These are phyloP conservation scores for Geotrichum cucujoidarum DNA, from an alignment of 1,139 yeast genomes.

Conservation along the genomic window DNA sequence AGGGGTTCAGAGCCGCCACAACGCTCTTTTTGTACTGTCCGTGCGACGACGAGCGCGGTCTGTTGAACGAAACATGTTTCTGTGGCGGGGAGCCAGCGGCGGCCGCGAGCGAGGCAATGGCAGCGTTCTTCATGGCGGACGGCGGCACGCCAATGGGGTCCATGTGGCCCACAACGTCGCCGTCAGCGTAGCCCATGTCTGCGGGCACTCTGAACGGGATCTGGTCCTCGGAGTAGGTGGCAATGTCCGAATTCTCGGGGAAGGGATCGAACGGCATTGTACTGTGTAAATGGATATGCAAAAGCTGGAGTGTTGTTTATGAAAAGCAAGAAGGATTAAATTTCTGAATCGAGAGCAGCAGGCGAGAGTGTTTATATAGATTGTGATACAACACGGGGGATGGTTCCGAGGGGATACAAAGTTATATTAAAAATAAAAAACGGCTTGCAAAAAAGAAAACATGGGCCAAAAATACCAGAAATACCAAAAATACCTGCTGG, in stretches of 20 bases:
- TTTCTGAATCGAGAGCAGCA: too few relatives aligned
- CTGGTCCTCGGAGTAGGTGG: constrained; percentile 3
- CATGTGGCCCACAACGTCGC: constrained; percentile 5
- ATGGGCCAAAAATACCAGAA: too few relatives aligned
- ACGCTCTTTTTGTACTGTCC: background rate
- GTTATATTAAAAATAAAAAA: too few relatives aligned
- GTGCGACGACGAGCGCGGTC: background rate
- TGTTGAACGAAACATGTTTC: background rate
- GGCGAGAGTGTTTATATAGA: too few relatives aligned
- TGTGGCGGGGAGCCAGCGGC: background rate
- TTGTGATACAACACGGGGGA: too few relatives aligned
- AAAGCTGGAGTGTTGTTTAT: too few relatives aligned
- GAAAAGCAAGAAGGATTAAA: too few relatives aligned
- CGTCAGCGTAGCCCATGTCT: constrained; percentile 1
- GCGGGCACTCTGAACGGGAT: constrained; percentile 4
- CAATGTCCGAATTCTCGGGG: background rate
- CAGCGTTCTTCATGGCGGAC: background rate
- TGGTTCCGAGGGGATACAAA: too few relatives aligned
- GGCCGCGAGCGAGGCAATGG: too few relatives aligned
- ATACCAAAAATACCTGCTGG: too few relatives aligned
- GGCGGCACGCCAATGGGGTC: constrained; percentile 3
- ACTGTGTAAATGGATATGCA: background rate
- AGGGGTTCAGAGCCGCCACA: background rate
- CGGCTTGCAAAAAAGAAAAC: too few relatives aligned
- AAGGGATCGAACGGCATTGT: constrained; percentile 1